Conservation (phyloP, 2,329 filamentous ascomycete genomes). For the Alternaria sp. region DNA sequence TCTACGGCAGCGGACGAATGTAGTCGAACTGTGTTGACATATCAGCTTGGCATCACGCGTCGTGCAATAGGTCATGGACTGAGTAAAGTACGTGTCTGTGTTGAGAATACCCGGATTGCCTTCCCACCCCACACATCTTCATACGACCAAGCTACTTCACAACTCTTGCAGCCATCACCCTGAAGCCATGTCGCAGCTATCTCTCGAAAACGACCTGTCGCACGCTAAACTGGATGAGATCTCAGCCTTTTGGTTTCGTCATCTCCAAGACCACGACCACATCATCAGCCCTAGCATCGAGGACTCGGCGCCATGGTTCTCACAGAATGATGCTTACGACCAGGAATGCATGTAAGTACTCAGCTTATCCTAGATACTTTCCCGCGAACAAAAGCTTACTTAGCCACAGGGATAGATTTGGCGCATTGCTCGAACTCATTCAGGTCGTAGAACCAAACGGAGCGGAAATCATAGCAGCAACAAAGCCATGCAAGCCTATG, state of each 20-base stretch:
- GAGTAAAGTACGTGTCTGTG: background rate
- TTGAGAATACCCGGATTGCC: background rate
- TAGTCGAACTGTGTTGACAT: background rate
- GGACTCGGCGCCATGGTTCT: conserved; percentile 4
- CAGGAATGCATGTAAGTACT: background rate
- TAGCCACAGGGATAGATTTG: background rate
- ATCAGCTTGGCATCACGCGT: background rate
- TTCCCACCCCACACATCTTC: background rate
- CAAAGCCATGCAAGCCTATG: background rate
- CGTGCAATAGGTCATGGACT: background rate
- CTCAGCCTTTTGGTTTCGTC: background rate
- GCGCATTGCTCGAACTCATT: background rate
- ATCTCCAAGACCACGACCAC: conserved; percentile 5
- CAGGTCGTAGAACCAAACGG: background rate
- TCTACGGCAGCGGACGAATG: background rate
- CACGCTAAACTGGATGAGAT: background rate
- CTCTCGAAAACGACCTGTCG: background rate
- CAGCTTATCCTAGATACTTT: background rate
- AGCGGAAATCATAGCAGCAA: background rate
- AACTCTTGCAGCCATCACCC: background rate
- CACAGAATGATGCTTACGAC: conserved; percentile 3
- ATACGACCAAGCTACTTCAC: background rate
- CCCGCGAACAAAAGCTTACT: background rate
- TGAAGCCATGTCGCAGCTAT: background rate
- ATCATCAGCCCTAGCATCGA: conserved; percentile 6